Evolutionary conservation across 805 yeast genomes (phyloP).

Genomic region (Phaffomyces opuntiae): DNA sequence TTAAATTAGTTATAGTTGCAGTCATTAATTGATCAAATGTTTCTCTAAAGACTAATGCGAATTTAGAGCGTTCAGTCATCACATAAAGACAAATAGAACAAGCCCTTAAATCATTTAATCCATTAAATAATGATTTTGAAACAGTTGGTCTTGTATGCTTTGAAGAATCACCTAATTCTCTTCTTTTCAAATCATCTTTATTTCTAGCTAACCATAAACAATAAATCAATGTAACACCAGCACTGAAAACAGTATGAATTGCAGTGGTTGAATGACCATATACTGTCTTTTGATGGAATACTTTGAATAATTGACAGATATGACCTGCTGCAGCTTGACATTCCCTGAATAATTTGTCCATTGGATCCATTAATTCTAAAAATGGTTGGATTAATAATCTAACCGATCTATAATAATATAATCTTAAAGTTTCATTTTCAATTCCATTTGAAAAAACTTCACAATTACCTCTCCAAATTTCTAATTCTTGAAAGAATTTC

Average conservation of each 20-base stretch:
- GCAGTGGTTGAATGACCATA: constrained; percentile 60
- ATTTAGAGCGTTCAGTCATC: constrained; percentile 58
- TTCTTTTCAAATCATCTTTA: constrained; percentile 49
- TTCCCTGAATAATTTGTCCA: constrained; percentile 51
- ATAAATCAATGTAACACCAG: constrained; percentile 61
- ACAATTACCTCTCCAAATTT: constrained; percentile 51
- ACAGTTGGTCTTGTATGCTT: constrained; percentile 56
- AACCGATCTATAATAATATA: constrained; percentile 55
- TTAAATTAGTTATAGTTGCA: constrained; percentile 56
- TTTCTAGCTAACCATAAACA: constrained; percentile 64
- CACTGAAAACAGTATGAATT: constrained; percentile 60
- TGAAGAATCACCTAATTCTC: constrained; percentile 46
- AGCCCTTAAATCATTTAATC: constrained; percentile 57
- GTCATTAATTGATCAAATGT: constrained; percentile 61
- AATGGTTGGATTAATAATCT: constrained; percentile 58
- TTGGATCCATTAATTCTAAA: constrained; percentile 53
- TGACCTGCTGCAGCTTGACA: constrained; percentile 72
- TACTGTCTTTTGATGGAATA: constrained; percentile 55
- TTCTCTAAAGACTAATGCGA: constrained; percentile 56
- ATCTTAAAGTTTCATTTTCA: constrained; percentile 51
- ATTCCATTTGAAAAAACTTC: constrained; percentile 39
- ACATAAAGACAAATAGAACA: constrained; percentile 59
- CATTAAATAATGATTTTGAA: constrained; percentile 44
- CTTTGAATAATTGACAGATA: constrained; percentile 56
- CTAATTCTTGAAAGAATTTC: constrained; percentile 44